phyloP scores from a whole-genome alignment of 768 basidiomycete species.

The Calocybe cyanea region DNA sequence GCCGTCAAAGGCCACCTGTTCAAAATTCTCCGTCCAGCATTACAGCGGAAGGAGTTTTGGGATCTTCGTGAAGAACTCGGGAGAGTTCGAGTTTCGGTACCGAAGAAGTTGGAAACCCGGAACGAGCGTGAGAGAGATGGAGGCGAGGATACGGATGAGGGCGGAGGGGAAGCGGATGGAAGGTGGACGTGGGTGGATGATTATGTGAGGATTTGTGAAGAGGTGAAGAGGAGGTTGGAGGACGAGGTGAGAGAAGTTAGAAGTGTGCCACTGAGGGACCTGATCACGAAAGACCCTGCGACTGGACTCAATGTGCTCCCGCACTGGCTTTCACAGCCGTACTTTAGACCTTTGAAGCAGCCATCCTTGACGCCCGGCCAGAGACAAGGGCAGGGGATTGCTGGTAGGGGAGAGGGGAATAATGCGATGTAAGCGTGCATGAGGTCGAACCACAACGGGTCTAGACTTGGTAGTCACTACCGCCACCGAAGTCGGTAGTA shows the following conservation, averaged over 20 bases:
- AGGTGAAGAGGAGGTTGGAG: slow-evolving; percentile 57
- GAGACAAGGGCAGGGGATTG: no score
- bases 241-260: slow-evolving; percentile 20
- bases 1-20: slow-evolving; percentile 93
- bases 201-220: slow-evolving; percentile 52
- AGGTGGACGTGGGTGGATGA: slow-evolving; percentile 28
- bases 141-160: no score
- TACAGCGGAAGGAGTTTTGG: slow-evolving; percentile 44
- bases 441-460: no score
- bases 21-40: slow-evolving; percentile 81
- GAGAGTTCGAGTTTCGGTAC: slow-evolving; percentile 27
- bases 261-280: slow-evolving; percentile 26
- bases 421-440: no score
- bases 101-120: no score
- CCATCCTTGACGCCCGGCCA: no score
- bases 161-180: slow-evolving; percentile 11
- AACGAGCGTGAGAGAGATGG: background rate
- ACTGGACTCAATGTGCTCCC: slow-evolving; percentile 36
- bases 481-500: no score
- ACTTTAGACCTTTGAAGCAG: slow-evolving; percentile 45
- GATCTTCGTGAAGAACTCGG: slow-evolving; percentile 78
- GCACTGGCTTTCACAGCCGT: slow-evolving; percentile 58
- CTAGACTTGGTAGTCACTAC: no score
- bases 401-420: no score
- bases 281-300: slow-evolving; percentile 28